Evolutionary conservation across 2,329 filamentous ascomycete genomes (phyloP).

Genomic region (Metarhizium album): DNA sequence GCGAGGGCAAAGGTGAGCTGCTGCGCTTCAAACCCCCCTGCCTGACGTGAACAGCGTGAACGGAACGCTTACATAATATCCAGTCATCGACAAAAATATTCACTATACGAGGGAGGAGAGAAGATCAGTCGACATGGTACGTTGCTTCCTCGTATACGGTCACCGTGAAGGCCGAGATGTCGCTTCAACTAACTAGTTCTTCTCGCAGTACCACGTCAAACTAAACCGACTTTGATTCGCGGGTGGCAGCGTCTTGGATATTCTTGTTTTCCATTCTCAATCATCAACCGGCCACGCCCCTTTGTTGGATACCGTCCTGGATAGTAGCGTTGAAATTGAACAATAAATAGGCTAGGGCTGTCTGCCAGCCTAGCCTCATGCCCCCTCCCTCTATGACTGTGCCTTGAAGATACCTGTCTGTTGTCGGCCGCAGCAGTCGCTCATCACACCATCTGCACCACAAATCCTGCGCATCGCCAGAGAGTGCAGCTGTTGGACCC

Average conservation of each 20-base stretch:
- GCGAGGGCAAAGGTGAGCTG: slow-evolving; percentile 19
- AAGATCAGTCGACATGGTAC: slow-evolving; percentile 23
- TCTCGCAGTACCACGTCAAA: slow-evolving; percentile 8
- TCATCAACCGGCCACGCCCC: background rate
- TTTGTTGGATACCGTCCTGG: background rate
- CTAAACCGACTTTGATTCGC: slow-evolving; percentile 3
- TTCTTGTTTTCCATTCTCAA: background rate
- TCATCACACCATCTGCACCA: background rate
- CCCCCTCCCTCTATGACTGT: background rate
- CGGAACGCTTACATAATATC: background rate
- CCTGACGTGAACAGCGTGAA: background rate
- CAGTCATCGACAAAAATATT: slow-evolving; percentile 26
- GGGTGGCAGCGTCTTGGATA: background rate
- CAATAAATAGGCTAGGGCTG: background rate
- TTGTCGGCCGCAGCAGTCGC: background rate
- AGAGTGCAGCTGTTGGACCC: background rate
- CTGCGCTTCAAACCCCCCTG: no score
- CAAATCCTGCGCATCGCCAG: background rate
- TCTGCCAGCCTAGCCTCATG: background rate
- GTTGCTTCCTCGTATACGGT: slow-evolving; percentile 1
- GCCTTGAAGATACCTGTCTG: background rate
- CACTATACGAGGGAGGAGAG: slow-evolving; percentile 19
- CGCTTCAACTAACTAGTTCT: background rate
- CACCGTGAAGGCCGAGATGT: background rate
- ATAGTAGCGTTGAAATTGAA: slow-evolving; percentile 3